phyloP scores from a whole-genome alignment of 495 filamentous ascomycete species.

The Hypoxylon trugodes region DNA sequence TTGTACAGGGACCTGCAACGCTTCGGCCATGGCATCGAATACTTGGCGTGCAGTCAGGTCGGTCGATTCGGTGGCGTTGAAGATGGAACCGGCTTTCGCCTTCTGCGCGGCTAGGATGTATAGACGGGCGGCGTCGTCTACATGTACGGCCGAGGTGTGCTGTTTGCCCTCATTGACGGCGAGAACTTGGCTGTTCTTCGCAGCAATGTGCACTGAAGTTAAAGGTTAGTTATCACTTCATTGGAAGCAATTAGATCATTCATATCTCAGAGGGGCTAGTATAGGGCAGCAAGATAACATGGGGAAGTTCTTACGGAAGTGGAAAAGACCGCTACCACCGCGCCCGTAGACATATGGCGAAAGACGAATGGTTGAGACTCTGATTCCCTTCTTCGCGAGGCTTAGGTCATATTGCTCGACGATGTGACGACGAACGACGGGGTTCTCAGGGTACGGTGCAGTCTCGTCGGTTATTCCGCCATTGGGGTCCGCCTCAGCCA shows the following conservation, averaged over 20 bases:
- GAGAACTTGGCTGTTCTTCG: slow-evolving; percentile 31
- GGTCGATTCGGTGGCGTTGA: slow-evolving; percentile 41
- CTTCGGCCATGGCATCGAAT: slow-evolving; percentile 42
- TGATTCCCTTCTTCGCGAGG: slow-evolving; percentile 42
- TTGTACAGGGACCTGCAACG: slow-evolving; percentile 37
- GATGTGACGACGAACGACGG: slow-evolving; percentile 37
- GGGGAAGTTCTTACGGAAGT: slow-evolving; percentile 36
- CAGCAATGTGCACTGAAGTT: slow-evolving; percentile 23
- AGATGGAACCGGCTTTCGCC: slow-evolving; percentile 40
- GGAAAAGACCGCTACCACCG: slow-evolving; percentile 47
- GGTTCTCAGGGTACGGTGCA: slow-evolving; percentile 29
- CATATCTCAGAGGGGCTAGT: neutral
- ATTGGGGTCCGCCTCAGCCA: slow-evolving; percentile 41
- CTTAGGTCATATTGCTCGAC: slow-evolving; percentile 39
- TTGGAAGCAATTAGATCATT: neutral
- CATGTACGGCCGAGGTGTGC: slow-evolving; percentile 47
- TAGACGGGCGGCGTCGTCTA: slow-evolving; percentile 52
- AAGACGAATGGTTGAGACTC: slow-evolving; percentile 47
- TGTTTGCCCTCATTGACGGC: slow-evolving; percentile 37
- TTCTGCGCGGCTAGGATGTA: slow-evolving; percentile 48
- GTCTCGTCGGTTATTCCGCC: slow-evolving; percentile 49
- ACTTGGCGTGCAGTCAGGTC: slow-evolving; percentile 43
- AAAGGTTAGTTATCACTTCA: neutral
- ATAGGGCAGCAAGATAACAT: neutral
- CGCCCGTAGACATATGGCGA: slow-evolving; percentile 54